Conservation (phyloP, 176 grass and related monocot species). For the Sorghum bicolor region DNA sequence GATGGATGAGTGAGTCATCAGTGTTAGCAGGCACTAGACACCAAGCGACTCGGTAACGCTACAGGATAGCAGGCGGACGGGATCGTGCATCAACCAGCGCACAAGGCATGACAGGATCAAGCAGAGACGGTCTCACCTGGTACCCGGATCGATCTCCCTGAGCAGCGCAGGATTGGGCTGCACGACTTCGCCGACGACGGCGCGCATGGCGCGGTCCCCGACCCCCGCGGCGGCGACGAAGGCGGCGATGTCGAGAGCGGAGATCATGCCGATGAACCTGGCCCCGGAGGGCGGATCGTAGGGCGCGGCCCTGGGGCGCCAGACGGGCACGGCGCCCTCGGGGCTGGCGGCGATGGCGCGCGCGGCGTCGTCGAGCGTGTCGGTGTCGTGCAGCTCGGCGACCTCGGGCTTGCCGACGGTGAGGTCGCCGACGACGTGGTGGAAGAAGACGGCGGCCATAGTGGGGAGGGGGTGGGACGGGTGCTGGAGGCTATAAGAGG, state of each 20-base stretch:
- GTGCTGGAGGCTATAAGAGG: conserved; percentile 57
- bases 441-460: conserved; percentile 84
- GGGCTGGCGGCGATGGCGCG: conserved; percentile 62
- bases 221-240: conserved; percentile 60
- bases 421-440: conserved; percentile 94
- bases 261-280: conserved; percentile 79
- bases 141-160: conserved; percentile 89
- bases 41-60: background rate
- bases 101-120: background rate
- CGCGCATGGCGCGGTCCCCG: conserved; percentile 40
- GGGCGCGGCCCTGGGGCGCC: conserved; percentile 33
- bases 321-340: conserved; percentile 72
- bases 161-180: conserved; percentile 52
- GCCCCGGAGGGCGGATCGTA: conserved; percentile 45
- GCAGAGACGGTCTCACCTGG: conserved; percentile 50
- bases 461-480: background rate
- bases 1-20: conserved; percentile 11
- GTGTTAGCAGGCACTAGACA: background rate
- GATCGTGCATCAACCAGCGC: background rate
- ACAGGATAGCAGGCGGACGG: background rate
- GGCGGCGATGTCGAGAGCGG: conserved; percentile 72
- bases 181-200: conserved; percentile 61
- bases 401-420: conserved; percentile 79
- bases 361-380: conserved; percentile 68
- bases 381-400: conserved; percentile 62